Evolutionary conservation across 2,329 filamentous ascomycete genomes (phyloP), one percentile per base, ranked within the genome.

Genomic region (Diplodia mutila): DNA sequence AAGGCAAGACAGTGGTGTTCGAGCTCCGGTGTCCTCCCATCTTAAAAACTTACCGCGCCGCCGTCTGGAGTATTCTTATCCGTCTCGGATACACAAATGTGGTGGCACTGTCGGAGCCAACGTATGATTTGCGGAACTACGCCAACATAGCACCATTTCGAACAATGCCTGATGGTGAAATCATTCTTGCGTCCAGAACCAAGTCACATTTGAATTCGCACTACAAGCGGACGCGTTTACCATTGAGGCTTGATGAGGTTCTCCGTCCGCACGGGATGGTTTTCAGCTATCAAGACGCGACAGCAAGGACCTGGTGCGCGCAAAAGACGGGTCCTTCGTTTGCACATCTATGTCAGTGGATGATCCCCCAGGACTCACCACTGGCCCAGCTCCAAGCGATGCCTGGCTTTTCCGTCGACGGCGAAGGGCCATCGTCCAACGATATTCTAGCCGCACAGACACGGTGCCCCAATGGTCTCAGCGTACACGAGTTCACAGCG

Each of bases 401-500:
- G 70, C 57, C 71, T 18, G 34, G 66, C n/a, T 79, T 77, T 63
- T 69, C 79, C n/a, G 70, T 76, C n/a, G 70, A 78, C n/a, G 8
- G 61, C 66, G 67, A 63, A 8, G 78, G 67, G 8, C 86, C 83
- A 0, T 83, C 85, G 0, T 89, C 87, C 0, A 87, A 88, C 68
- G 77, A 85, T 8, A 78, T 85, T 0, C 75, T 87, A 37, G 84
- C 86, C 0, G 85, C 77, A 11, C 84, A 85, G 37, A 75, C 78
- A 0, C 74, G 75, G 1, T 87, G 86, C 54, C 85, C 87, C 0
- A 51, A 75, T 0, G 76, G 78, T 0, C 67, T 86, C 29, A 82
- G 81, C 1, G 63, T 81, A 0, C 83, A 87, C 14, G 87, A 89
- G 65, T 89, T 83, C 57, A 78, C 80, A 21, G 81, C 86, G 0